Evolutionary conservation across 2,329 filamentous ascomycete species (phyloP).

Genomic region (Rhexocercosporidium sp.): DNA sequence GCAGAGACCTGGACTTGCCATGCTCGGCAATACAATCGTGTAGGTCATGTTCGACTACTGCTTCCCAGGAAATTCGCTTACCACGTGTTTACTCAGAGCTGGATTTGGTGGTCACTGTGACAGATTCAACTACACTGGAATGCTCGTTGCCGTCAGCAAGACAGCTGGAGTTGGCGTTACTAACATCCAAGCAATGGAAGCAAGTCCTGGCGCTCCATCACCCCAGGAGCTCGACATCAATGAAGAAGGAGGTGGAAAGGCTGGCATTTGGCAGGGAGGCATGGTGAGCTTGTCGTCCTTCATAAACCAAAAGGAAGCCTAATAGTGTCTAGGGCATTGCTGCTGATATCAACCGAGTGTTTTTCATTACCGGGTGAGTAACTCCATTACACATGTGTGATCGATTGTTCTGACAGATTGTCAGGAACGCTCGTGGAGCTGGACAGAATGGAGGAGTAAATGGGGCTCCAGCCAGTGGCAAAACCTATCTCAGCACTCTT

Average conservation of each 20-base stretch:
- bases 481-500: conserved; percentile 18
- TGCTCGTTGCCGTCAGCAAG: conserved; percentile 23
- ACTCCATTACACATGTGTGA: not conserved
- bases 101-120: conserved; percentile 27
- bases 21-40: conserved; percentile 23
- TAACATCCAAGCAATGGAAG: conserved; percentile 19
- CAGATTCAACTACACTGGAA: conserved; percentile 23
- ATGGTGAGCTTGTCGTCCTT: conserved; percentile 10
- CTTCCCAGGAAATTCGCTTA: not conserved
- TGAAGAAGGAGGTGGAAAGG: conserved; percentile 17
- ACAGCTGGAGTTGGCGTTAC: conserved; percentile 12
- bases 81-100: conserved; percentile 1
- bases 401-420: not conserved
- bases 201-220: conserved; percentile 15
- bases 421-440: conserved; percentile 16
- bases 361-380: conserved; percentile 25
- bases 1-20: conserved; percentile 21
- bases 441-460: conserved; percentile 18
- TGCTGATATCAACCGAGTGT: conserved; percentile 19
- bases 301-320: not conserved
- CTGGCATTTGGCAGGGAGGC: conserved; percentile 25
- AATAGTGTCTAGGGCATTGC: conserved; percentile 11
- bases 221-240: conserved; percentile 17
- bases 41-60: not conserved
- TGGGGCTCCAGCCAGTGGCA: conserved; percentile 17